These are phyloP conservation scores for Gamsiella multidivaricata DNA, from an alignment of 192 early-diverging fungal genomes.

Conservation along the genomic window DNA sequence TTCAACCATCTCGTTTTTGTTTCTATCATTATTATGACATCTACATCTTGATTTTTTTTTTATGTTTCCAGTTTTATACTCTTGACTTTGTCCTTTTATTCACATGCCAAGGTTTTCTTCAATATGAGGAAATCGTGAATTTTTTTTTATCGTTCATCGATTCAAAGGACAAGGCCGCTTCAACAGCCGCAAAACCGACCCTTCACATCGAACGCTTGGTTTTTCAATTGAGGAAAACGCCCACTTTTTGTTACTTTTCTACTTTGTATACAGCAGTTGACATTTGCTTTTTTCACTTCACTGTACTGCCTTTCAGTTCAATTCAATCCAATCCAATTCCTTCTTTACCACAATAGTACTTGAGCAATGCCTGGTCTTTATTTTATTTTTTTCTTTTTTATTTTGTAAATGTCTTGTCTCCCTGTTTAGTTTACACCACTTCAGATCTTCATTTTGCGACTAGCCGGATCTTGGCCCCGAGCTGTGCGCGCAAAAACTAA, in stretches of 20 bases:
- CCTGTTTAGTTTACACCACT: slow-evolving; percentile 43
- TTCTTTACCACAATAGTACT: background rate
- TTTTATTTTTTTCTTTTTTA: slow-evolving; percentile 27
- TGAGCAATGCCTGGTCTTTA: background rate
- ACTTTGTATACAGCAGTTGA: too few relatives aligned
- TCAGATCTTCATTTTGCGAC: slow-evolving; percentile 39
- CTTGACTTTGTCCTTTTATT: slow-evolving; percentile 49
- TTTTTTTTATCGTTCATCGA: slow-evolving; percentile 22
- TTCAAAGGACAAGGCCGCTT: slow-evolving; percentile 53
- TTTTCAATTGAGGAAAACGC: slow-evolving; percentile 49
- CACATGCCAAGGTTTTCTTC: slow-evolving; percentile 41
- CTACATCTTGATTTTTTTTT: slow-evolving; percentile 6
- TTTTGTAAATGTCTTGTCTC: slow-evolving; percentile 51
- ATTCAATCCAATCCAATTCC: background rate
- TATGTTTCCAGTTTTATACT: slow-evolving; percentile 36
- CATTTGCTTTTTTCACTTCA: background rate
- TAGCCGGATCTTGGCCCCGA: slow-evolving; percentile 44
- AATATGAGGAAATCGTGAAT: slow-evolving; percentile 19
- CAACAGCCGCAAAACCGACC: slow-evolving; percentile 53
- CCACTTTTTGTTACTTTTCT: slow-evolving; percentile 13
- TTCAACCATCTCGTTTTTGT: slow-evolving; percentile 1
- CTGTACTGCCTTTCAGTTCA: background rate
- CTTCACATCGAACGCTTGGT: slow-evolving; percentile 44
- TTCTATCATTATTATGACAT: slow-evolving; percentile 1
- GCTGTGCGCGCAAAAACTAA: slow-evolving; percentile 39